These are phyloP conservation scores for Kwoniella europaea DNA, from an alignment of 768 basidiomycete genomes.

Conservation along the genomic window DNA sequence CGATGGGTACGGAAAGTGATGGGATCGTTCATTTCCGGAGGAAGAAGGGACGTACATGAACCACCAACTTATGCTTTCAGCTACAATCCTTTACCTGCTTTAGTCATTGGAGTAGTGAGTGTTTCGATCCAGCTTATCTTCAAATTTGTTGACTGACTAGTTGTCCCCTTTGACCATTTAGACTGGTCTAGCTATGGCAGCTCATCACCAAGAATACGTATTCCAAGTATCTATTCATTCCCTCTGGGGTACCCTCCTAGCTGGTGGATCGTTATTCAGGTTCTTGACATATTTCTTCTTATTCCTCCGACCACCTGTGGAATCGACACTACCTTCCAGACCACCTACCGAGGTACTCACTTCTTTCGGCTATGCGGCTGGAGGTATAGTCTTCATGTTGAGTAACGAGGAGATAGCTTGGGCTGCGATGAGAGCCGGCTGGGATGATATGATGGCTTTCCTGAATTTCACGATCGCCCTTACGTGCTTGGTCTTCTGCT, in stretches of 20 bases:
- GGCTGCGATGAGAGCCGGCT: conserved; percentile 86
- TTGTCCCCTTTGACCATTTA: conserved; percentile 13
- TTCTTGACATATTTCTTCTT: conserved; percentile 93
- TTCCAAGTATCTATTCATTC: conserved; percentile 92
- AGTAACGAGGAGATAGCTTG: conserved; percentile 87
- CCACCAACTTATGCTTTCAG: conserved; percentile 75
- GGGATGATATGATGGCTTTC: conserved; percentile 69
- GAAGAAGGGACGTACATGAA: conserved; percentile 61
- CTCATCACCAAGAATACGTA: conserved; percentile 86
- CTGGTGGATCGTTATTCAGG: conserved; percentile 76
- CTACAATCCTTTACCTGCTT: conserved; percentile 91
- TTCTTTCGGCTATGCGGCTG: conserved; percentile 82
- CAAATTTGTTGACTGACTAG: background rate
- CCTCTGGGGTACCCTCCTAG: conserved; percentile 87
- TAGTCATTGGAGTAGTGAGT: conserved; percentile 77
- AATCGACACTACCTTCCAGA: conserved; percentile 81
- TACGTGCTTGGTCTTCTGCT: conserved; percentile 83
- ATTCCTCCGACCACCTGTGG: conserved; percentile 78
- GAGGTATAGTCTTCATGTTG: conserved; percentile 86
- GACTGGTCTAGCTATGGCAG: conserved; percentile 90
- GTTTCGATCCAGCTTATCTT: background rate
- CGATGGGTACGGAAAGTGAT: conserved; percentile 74
- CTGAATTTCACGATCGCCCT: conserved; percentile 70
- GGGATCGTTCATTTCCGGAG: conserved; percentile 63
- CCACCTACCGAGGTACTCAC: conserved; percentile 92